Evolutionary conservation across 331 rosid genomes (phyloP).

Genomic region (Malus hybrid): DNA sequence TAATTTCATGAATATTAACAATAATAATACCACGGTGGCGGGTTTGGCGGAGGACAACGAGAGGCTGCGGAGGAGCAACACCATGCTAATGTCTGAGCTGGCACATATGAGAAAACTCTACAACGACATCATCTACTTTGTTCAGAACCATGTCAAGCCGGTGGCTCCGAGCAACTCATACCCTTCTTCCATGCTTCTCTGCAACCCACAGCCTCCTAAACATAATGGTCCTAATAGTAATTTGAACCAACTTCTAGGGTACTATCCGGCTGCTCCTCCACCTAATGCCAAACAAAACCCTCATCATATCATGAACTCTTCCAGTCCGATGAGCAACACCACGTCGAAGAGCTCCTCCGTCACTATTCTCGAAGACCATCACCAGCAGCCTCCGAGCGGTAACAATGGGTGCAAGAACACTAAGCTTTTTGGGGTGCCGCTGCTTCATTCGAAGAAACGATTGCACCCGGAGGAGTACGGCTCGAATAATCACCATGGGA

Average conservation of each 20-base stretch:
- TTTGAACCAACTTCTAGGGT: slow-evolving; percentile 48
- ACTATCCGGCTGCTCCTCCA: slow-evolving; percentile 12
- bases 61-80: slow-evolving; percentile 76
- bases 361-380: slow-evolving; percentile 48
- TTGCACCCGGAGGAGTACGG: slow-evolving; percentile 67
- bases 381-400: background rate
- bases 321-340: slow-evolving; percentile 36
- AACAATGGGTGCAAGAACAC: slow-evolving; percentile 43
- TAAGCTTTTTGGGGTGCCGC: slow-evolving; percentile 84
- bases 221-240: background rate
- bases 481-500: slow-evolving; percentile 12
- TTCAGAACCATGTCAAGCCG: slow-evolving; percentile 93
- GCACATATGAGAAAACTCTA: slow-evolving; percentile 93
- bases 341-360: slow-evolving; percentile 55
- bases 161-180: slow-evolving; percentile 82
- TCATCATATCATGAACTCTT: slow-evolving; percentile 4
- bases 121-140: slow-evolving; percentile 88
- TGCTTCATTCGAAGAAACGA: slow-evolving; percentile 79
- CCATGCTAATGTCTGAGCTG: slow-evolving; percentile 76
- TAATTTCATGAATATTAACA: background rate
- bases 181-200: slow-evolving; percentile 48
- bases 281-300: slow-evolving; percentile 27
- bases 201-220: slow-evolving; percentile 10
- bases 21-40: slow-evolving; percentile 28
- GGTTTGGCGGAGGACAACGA: slow-evolving; percentile 90